A percentile compares a stretch with the other conserved stretches of the same genome.
phyloP scores from a whole-genome alignment of 371 early-diverging fungal species.

The Dichotomocladium elegans region DNA sequence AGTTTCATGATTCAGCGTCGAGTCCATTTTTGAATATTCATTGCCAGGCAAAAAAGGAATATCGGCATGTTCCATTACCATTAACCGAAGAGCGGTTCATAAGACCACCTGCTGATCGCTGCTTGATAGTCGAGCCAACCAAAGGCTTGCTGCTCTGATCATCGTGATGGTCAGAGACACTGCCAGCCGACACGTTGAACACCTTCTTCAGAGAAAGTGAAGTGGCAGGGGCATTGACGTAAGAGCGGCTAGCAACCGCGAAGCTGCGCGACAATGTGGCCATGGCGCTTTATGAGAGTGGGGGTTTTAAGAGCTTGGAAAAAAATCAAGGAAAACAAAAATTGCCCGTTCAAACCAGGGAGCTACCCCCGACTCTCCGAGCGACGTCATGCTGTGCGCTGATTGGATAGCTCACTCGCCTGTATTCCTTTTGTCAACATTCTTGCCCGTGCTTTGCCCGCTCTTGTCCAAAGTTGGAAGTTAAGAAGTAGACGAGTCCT shows the following conservation, averaged over 20 bases:
- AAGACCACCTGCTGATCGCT: conserved; percentile 19
- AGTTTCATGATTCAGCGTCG: neutral
- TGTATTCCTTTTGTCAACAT: too few relatives aligned
- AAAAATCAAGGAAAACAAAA: conserved; percentile 6
- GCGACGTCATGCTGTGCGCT: neutral
- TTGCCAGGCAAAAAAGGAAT: neutral
- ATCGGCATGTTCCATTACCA: conserved; percentile 11
- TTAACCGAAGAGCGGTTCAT: conserved; percentile 21
- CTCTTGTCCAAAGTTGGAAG: too few relatives aligned
- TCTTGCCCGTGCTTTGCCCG: too few relatives aligned
- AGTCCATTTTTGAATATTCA: neutral
- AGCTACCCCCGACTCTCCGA: neutral
- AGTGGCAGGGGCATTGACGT: conserved; percentile 42
- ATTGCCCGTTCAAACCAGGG: conserved; percentile 1
- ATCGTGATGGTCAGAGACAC: conserved; percentile 18
- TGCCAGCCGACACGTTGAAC: conserved; percentile 25
- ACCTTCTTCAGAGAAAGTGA: conserved; percentile 40
- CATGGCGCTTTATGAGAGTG: conserved; percentile 28
- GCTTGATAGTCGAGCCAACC: conserved; percentile 27
- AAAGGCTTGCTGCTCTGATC: conserved; percentile 36
- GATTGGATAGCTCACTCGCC: neutral
- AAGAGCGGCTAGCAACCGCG: conserved; percentile 44
- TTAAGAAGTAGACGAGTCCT: too few relatives aligned
- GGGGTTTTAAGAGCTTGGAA: conserved; percentile 8
- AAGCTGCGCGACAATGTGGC: conserved; percentile 47